Conservation (phyloP, 169 alveolate species). For the Babesia bigemina region DNA sequence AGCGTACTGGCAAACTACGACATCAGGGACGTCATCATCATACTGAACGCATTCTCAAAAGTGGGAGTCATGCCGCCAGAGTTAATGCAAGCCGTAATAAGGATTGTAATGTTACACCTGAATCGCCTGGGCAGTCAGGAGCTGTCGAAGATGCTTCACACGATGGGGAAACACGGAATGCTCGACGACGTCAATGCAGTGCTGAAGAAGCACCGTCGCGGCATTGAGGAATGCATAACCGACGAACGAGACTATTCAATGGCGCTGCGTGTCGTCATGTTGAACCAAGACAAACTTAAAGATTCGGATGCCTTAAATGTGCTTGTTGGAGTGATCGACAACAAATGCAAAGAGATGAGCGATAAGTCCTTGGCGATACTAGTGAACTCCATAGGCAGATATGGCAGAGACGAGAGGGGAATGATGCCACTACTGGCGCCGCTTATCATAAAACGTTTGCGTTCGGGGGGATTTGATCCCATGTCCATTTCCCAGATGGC, state of each 20-base stretch:
- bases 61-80: conserved; percentile 21
- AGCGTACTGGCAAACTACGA: conserved; percentile 34
- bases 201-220: neutral
- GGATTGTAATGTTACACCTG: conserved; percentile 24
- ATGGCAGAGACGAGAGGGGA: conserved; percentile 48
- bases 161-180: conserved; percentile 26
- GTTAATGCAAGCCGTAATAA: conserved; percentile 14
- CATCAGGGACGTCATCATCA: conserved; percentile 53
- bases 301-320: neutral
- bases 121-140: conserved; percentile 4
- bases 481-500: conserved; percentile 59
- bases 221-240: neutral
- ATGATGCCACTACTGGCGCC: conserved; percentile 44
- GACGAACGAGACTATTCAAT: conserved; percentile 60
- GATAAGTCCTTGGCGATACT: conserved; percentile 60
- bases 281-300: conserved; percentile 30
- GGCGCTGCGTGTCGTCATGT: conserved; percentile 32
- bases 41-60: conserved; percentile 65
- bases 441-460: conserved; percentile 32
- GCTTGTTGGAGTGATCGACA: conserved; percentile 23
- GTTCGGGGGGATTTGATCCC: conserved; percentile 34
- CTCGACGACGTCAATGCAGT: conserved; percentile 12
- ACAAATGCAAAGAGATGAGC: conserved; percentile 39
- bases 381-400: conserved; percentile 55
- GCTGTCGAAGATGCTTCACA: conserved; percentile 6